phyloP scores from a whole-genome alignment of 2,329 filamentous ascomycete genomes.

The Aspergillus sp. region DNA sequence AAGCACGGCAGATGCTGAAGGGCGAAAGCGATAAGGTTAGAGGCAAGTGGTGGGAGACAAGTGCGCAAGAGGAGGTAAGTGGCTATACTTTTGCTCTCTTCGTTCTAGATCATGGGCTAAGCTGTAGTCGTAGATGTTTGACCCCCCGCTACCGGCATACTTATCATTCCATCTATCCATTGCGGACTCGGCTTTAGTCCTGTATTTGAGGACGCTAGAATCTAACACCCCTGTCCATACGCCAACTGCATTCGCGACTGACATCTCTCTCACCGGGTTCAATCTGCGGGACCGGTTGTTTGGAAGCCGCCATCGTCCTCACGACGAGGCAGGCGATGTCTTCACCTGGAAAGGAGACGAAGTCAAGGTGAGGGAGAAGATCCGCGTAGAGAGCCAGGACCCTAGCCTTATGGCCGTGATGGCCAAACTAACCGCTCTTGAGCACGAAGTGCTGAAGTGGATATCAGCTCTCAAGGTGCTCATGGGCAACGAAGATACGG shows the following conservation, averaged over 20 bases:
- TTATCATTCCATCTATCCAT: conserved; percentile 74
- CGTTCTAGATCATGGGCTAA: neutral
- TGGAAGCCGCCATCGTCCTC: conserved; percentile 58
- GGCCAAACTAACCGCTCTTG: conserved; percentile 78
- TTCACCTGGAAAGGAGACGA: conserved; percentile 72
- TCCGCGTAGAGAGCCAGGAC: conserved; percentile 84
- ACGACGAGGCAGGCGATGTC: conserved; percentile 77
- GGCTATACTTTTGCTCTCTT: neutral
- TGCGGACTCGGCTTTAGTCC: conserved; percentile 69
- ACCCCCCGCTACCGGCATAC: conserved; percentile 63
- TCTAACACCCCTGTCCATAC: conserved; percentile 60
- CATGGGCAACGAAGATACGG: conserved; percentile 65
- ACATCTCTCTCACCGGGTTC: conserved; percentile 62
- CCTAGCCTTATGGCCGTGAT: conserved; percentile 80
- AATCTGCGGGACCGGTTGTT: conserved; percentile 60
- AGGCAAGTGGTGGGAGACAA: conserved; percentile 58
- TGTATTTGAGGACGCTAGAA: conserved; percentile 71
- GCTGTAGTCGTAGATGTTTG: conserved; percentile 51
- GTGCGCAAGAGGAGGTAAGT: conserved; percentile 60
- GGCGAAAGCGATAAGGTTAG: conserved; percentile 54
- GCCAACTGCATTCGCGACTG: conserved; percentile 68
- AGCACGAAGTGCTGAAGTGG: conserved; percentile 70
- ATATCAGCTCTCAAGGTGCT: conserved; percentile 74
- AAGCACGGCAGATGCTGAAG: conserved; percentile 62
- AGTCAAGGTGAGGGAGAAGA: conserved; percentile 85